These are phyloP conservation scores for Boechera divaricarpa DNA, from an alignment of 345 rosid genomes.

Conservation along the genomic window DNA sequence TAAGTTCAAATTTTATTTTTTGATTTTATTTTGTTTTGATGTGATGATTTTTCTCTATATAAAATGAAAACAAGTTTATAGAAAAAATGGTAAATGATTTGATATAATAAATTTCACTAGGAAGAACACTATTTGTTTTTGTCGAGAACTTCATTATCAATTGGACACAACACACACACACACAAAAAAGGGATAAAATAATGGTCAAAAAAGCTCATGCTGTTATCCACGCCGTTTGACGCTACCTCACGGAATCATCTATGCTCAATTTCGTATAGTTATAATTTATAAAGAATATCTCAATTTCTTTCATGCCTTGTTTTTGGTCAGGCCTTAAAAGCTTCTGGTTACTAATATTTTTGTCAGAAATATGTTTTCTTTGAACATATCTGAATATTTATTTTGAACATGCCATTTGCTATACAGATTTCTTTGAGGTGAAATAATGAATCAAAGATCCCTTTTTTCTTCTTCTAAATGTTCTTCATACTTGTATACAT, in stretches of 20 bases:
- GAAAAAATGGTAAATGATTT: neutral
- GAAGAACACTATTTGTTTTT: neutral
- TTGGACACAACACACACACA: neutral
- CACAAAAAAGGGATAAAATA: neutral
- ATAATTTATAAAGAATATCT: neutral
- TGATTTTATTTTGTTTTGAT: neutral
- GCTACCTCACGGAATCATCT: neutral
- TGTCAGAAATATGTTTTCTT: no score
- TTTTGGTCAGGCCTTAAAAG: neutral
- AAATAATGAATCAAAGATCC: neutral
- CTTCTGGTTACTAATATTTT: neutral
- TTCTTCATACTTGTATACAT: neutral
- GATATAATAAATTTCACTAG: neutral
- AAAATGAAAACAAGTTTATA: neutral
- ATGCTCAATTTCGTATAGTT: neutral
- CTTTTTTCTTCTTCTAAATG: no score
- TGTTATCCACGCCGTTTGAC: neutral
- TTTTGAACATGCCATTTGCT: neutral
- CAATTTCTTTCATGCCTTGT: neutral
- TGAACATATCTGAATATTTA: neutral
- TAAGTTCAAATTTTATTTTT: neutral
- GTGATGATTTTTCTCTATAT: neutral
- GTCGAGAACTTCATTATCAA: neutral
- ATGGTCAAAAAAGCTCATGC: neutral
- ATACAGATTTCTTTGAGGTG: neutral